phyloP scores from a whole-genome alignment of 2,329 filamentous ascomycete genomes.

The Verticillium klebahnii region DNA sequence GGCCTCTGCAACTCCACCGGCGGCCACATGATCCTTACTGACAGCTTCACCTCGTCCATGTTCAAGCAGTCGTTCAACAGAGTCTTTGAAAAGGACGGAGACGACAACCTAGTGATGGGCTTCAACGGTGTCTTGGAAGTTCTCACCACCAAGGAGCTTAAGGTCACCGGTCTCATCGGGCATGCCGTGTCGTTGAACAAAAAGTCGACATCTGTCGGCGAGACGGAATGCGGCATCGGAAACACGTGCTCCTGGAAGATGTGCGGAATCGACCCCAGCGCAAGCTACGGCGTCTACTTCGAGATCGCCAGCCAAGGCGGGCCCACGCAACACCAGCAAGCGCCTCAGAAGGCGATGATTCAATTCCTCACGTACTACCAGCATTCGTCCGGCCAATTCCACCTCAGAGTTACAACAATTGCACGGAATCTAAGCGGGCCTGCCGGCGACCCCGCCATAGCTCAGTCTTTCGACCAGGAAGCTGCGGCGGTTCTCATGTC shows the following conservation, averaged over 20 bases:
- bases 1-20: constrained; percentile 92
- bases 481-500: constrained; percentile 97
- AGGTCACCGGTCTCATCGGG: constrained; percentile 94
- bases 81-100: constrained; percentile 93
- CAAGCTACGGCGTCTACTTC: constrained; percentile 95
- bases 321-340: constrained; percentile 77
- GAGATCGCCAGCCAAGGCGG: constrained; percentile 94
- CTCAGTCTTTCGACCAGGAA: constrained; percentile 97
- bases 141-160: constrained; percentile 94
- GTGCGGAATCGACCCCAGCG: constrained; percentile 92
- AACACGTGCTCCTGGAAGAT: constrained; percentile 99
- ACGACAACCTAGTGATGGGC: constrained; percentile 94
- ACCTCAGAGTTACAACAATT: constrained; percentile 91
- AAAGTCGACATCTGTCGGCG: constrained; percentile 93
- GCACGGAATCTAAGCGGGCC: constrained; percentile 88
- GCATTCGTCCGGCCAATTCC: constrained; percentile 92
- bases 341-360: constrained; percentile 89
- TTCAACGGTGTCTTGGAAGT: constrained; percentile 97
- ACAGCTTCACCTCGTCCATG: constrained; percentile 98
- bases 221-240: constrained; percentile 96
- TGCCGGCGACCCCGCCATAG: constrained; percentile 88
- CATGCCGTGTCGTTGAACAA: constrained; percentile 97
- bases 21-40: constrained; percentile 96
- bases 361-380: constrained; percentile 99
- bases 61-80: constrained; percentile 98